phyloP scores from a whole-genome alignment of 2,329 filamentous ascomycete species.

The Plenodomus lindquistii region DNA sequence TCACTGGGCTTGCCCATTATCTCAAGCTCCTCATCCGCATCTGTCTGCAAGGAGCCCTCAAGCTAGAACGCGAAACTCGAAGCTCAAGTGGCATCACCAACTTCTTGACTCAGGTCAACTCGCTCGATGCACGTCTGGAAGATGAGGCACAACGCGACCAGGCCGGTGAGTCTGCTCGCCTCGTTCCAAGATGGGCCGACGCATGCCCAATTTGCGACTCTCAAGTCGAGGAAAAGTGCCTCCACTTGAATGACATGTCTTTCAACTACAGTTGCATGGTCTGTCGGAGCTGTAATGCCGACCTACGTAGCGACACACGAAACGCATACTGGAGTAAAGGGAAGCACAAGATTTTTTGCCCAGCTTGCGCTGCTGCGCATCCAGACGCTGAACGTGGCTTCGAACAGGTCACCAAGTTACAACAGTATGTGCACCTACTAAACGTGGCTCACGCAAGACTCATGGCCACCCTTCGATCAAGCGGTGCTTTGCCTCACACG shows the following conservation, averaged over 20 bases:
- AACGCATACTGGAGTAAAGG: conserved; percentile 72
- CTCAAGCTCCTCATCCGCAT: conserved; percentile 97
- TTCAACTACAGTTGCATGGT: conserved; percentile 82
- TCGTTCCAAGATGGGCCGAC: conserved; percentile 61
- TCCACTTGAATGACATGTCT: conserved; percentile 71
- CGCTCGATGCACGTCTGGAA: conserved; percentile 65
- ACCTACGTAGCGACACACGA: conserved; percentile 69
- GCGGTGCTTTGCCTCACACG: conserved; percentile 76
- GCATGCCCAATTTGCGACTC: conserved; percentile 80
- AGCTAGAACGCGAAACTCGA: conserved; percentile 81
- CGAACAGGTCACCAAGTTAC: conserved; percentile 77
- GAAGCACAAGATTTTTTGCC: conserved; percentile 73
- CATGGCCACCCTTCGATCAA: conserved; percentile 81
- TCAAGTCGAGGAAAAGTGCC: conserved; percentile 93
- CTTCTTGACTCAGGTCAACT: conserved; percentile 81
- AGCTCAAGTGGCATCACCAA: conserved; percentile 75
- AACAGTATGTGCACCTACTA: conserved; percentile 92
- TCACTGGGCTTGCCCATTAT: conserved; percentile 95
- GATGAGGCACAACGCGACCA: conserved; percentile 46
- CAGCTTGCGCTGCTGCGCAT: conserved; percentile 63
- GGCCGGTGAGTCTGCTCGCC: conserved; percentile 46
- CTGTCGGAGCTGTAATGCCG: conserved; percentile 71
- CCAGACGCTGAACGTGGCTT: conserved; percentile 66
- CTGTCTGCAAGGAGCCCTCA: conserved; percentile 89
- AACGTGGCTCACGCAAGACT: conserved; percentile 88